Evolutionary conservation across 257 asterid species (phyloP), one percentile per base, ranked within the genome.

Genomic region (Datura wrightii): DNA sequence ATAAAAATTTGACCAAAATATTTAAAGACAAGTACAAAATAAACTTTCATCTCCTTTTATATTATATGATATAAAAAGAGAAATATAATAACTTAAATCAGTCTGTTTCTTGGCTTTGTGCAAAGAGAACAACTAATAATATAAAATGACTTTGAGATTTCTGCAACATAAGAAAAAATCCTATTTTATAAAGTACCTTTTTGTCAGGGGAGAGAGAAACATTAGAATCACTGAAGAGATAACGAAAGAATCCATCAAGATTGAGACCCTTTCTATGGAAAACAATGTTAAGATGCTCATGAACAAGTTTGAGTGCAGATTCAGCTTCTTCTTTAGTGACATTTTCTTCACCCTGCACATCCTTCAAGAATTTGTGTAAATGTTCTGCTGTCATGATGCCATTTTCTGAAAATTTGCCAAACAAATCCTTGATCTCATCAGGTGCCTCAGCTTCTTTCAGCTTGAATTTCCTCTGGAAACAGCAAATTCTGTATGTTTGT

Each of bases 401-500:
- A 41, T 93, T 91, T 66, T 93, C 97, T 0, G 98, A 94, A 86
- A 87, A 91, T 3, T 48, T 85, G 2, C 85, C 82, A 55, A 94
- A 94, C 14, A 91, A n/a, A 8, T 80, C 85, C 71, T 88, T 91
- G 86, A 94, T 87, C 37, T 92, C 98, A 1, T 79, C 55, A 1
- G 97, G 97, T 50, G 88, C 85, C 80, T 92, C 97, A 5, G 93
- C 90, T 85, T 90, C 98, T 79, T 80, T 91, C 31, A 87, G 48
- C 87, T 89, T 89, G 93, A 93, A 94, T 84, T 72, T 87, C 88
- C 98, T 90, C 11, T 76, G 86, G 84, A 94, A 88, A 85, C 93
- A 92, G 54, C 85, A 94, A 3, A 93, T 87, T 10, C 88, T 93
- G 94, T 91, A 94, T 71, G 94, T 92, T 87, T 89, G 94, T 86